These are phyloP conservation scores for Aspergillus sergii DNA, from an alignment of 2,329 filamentous ascomycete genomes.

Conservation along the genomic window DNA sequence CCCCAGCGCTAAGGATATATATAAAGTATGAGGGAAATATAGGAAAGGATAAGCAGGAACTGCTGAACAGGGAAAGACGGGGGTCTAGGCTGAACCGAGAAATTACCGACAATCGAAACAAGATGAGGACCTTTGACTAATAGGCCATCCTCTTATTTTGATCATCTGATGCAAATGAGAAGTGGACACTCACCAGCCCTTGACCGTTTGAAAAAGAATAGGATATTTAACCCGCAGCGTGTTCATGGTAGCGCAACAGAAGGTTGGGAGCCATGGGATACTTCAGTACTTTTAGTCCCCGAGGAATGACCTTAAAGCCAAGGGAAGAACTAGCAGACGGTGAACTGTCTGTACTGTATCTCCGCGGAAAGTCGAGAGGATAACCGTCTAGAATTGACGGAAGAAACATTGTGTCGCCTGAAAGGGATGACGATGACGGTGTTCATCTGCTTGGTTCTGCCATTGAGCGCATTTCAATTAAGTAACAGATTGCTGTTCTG, in stretches of 20 bases:
- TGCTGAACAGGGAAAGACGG: neutral
- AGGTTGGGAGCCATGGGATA: neutral
- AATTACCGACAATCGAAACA: neutral
- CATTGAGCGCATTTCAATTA: conserved; percentile 39
- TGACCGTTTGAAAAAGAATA: neutral
- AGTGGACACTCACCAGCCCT: neutral
- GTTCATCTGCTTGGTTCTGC: conserved; percentile 18
- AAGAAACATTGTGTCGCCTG: neutral
- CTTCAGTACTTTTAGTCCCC: neutral
- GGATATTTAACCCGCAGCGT: neutral
- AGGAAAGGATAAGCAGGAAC: neutral
- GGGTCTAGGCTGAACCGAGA: neutral
- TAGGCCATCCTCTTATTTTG: neutral
- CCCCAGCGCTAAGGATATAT: neutral
- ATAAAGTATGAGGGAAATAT: neutral
- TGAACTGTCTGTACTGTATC: neutral
- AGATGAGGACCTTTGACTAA: neutral
- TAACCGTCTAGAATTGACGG: neutral
- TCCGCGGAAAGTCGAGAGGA: conserved; percentile 7
- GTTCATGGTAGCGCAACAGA: neutral
- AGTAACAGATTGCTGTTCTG: conserved; percentile 36
- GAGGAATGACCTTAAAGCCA: neutral
- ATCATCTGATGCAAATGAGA: neutral
- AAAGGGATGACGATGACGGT: conserved; percentile 1
- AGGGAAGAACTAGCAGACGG: neutral